Conservation (phyloP, 176 grass and related monocot species). For the Hsuehochloa calcarea region DNA sequence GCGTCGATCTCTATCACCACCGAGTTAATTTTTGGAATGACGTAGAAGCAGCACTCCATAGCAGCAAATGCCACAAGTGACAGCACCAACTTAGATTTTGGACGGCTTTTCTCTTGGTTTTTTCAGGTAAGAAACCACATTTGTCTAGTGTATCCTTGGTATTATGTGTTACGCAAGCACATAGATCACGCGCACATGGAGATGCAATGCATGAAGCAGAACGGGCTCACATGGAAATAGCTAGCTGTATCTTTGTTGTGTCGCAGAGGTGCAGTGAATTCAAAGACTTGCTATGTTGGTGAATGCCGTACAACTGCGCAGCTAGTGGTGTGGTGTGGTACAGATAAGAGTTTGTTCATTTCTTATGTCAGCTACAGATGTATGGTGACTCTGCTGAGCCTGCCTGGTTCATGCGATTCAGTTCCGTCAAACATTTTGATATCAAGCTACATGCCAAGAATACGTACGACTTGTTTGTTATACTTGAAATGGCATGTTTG, state of each 20-base stretch:
- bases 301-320: constrained; percentile 33
- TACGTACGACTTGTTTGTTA: not conserved
- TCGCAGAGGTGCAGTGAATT: constrained; percentile 38
- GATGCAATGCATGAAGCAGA: not conserved
- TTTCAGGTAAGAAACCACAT: not conserved
- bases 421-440: constrained; percentile 28
- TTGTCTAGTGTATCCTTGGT: not conserved
- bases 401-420: not conserved
- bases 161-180: constrained; percentile 9
- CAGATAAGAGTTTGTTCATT: constrained; percentile 30
- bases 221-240: not conserved
- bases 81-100: not conserved
- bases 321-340: not conserved
- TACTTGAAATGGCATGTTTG: not conserved
- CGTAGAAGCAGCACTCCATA: not conserved
- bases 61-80: not conserved
- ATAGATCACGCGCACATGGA: not conserved
- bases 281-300: not conserved
- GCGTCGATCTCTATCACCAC: not conserved
- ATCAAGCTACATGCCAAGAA: not conserved
- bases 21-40: not conserved
- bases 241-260: constrained; percentile 32
- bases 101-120: not conserved
- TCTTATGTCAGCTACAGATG: constrained; percentile 31
- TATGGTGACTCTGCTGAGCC: not conserved